Percentiles rank a stretch among this genome's conserved stretches.
Evolutionary conservation across 495 filamentous ascomycete genomes (phyloP).

Genomic region (Penicillium psychrofluorescens): DNA sequence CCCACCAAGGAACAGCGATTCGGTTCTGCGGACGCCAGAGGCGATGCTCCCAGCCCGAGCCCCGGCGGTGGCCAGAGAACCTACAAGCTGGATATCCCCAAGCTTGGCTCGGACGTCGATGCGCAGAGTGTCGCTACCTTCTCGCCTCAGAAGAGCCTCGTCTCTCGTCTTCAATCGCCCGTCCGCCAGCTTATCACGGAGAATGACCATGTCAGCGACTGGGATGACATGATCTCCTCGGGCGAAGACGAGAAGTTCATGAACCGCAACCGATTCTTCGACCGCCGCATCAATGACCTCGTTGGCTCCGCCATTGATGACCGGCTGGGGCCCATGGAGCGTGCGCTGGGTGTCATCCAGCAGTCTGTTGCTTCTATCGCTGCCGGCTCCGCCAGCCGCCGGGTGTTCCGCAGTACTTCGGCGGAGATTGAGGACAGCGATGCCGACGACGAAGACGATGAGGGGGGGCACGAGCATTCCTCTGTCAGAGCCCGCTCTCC

Average conservation of each 20-base stretch:
- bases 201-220: conserved; percentile 71
- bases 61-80: conserved; percentile 50
- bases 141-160: conserved; percentile 31
- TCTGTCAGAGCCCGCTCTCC: conserved; percentile 49
- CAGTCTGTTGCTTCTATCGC: conserved; percentile 50
- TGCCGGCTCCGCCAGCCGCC: conserved; percentile 26
- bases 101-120: conserved; percentile 34
- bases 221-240: conserved; percentile 80
- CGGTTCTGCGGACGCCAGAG: conserved; percentile 49
- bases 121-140: conserved; percentile 29
- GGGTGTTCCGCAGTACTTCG: conserved; percentile 49
- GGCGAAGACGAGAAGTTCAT: conserved; percentile 75
- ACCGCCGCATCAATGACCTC: conserved; percentile 77
- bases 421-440: conserved; percentile 70
- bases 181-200: conserved; percentile 61
- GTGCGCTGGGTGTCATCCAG: conserved; percentile 67
- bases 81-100: conserved; percentile 37
- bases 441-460: conserved; percentile 91
- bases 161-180: conserved; percentile 42
- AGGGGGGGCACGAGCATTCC: conserved; percentile 35
- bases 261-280: conserved; percentile 71
- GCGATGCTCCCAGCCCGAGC: conserved; percentile 71
- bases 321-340: conserved; percentile 70
- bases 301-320: conserved; percentile 72
- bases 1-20: conserved; percentile 51